These are phyloP conservation scores for Epichloe sylvatica DNA, from an alignment of 2,329 filamentous ascomycete genomes.

Conservation along the genomic window DNA sequence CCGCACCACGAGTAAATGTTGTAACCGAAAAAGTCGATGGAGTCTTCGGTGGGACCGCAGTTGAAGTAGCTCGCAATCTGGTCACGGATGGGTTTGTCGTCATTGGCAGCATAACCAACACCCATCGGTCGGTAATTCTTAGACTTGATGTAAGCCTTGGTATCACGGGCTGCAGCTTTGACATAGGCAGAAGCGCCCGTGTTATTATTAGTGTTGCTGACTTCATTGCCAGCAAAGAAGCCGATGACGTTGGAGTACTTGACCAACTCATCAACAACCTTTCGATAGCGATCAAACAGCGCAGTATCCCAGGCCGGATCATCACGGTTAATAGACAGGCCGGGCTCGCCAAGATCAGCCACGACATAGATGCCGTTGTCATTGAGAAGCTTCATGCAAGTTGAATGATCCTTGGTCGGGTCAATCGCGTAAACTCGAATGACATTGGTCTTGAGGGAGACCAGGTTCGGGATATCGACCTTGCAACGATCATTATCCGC, in stretches of 20 bases:
- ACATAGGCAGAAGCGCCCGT: slow-evolving; percentile 85
- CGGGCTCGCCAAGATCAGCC: slow-evolving; percentile 75
- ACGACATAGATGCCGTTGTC: slow-evolving; percentile 90
- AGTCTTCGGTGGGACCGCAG: slow-evolving; percentile 51
- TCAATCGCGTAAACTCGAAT: slow-evolving; percentile 94
- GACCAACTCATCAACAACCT: slow-evolving; percentile 66
- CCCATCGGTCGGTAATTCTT: slow-evolving; percentile 67
- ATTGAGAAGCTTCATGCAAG: slow-evolving; percentile 73
- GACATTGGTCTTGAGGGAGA: slow-evolving; percentile 71
- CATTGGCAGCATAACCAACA: slow-evolving; percentile 93
- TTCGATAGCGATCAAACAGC: slow-evolving; percentile 68
- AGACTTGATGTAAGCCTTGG: slow-evolving; percentile 80
- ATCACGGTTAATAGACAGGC: slow-evolving; percentile 71
- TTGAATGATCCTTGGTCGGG: slow-evolving; percentile 60
- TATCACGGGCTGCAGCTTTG: slow-evolving; percentile 93
- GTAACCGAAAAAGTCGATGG: slow-evolving; percentile 98
- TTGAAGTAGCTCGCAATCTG: slow-evolving; percentile 89
- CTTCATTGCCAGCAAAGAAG: slow-evolving; percentile 98
- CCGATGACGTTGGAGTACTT: slow-evolving; percentile 86
- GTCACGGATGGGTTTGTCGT: slow-evolving; percentile 69
- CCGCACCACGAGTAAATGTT: slow-evolving; percentile 99
- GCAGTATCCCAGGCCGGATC: slow-evolving; percentile 63
- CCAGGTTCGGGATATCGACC: slow-evolving; percentile 72
- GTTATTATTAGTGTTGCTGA: slow-evolving; percentile 79
- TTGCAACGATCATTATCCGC: slow-evolving; percentile 56